Conservation (phyloP, 306 rosid genomes). For the Glycyrrhiza uralensis region DNA sequence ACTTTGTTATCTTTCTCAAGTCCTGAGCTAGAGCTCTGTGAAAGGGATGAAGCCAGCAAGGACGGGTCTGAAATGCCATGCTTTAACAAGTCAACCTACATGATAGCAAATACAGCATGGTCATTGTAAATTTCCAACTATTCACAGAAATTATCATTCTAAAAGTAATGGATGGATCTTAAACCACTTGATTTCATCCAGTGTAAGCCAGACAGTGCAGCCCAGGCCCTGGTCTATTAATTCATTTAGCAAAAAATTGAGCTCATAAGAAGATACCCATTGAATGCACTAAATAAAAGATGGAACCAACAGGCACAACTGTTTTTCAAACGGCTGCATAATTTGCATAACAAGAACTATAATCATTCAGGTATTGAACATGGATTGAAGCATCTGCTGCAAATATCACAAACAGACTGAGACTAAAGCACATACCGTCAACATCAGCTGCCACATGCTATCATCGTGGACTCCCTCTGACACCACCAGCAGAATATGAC, state of each 20-base stretch:
- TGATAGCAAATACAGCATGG: neutral
- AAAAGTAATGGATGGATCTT: neutral
- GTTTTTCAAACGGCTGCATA: neutral
- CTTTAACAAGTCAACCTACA: constrained; percentile 85
- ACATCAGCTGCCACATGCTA: constrained; percentile 78
- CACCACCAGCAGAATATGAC: constrained; percentile 77
- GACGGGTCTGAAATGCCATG: constrained; percentile 87
- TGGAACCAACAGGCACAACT: neutral
- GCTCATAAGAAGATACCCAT: neutral
- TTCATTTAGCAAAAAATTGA: neutral
- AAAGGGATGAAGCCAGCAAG: constrained; percentile 39
- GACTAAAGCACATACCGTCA: constrained; percentile 47
- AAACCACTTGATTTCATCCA: neutral
- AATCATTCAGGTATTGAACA: neutral
- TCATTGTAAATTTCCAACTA: neutral
- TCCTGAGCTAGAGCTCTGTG: constrained; percentile 58
- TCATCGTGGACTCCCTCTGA: constrained; percentile 79
- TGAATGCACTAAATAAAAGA: neutral
- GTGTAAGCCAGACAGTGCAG: neutral
- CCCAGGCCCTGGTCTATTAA: neutral
- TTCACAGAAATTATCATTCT: neutral
- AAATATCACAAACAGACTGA: neutral
- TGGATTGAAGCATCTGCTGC: neutral
- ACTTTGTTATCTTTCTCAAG: constrained; percentile 50
- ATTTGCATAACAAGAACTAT: neutral